These are phyloP conservation scores for Metschnikowia shivogae DNA, from an alignment of 805 yeast genomes.

Conservation along the genomic window DNA sequence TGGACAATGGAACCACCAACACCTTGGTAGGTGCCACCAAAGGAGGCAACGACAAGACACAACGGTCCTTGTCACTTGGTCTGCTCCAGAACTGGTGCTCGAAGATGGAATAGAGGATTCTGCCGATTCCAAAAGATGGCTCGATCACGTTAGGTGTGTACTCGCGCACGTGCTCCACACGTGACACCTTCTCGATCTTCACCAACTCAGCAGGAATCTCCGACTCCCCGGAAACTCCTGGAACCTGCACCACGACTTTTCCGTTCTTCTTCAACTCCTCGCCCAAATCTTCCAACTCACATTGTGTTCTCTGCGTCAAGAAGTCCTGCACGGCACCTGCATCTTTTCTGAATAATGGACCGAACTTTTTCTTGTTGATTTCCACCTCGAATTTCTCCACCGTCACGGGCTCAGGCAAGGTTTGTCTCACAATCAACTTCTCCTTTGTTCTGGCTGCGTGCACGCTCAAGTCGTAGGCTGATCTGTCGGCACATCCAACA, in stretches of 20 bases:
- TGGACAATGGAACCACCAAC: conserved; percentile 87
- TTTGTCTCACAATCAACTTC: conserved; percentile 90
- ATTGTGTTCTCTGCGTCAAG: conserved; percentile 72
- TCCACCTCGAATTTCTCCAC: conserved; percentile 83
- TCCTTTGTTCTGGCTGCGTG: conserved; percentile 94
- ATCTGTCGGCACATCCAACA: conserved; percentile 99
- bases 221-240: conserved; percentile 51
- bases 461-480: conserved; percentile 94
- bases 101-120: conserved; percentile 86
- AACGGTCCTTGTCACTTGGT: conserved; percentile 82
- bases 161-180: conserved; percentile 89
- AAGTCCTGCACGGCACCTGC: conserved; percentile 88
- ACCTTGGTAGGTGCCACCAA: conserved; percentile 97
- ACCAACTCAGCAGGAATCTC: conserved; percentile 74
- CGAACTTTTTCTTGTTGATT: conserved; percentile 91
- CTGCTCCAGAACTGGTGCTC: conserved; percentile 96
- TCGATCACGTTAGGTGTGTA: conserved; percentile 96
- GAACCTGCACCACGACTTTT: conserved; percentile 62
- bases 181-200: conserved; percentile 70
- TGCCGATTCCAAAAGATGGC: conserved; percentile 99
- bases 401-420: conserved; percentile 75
- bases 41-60: conserved; percentile 88
- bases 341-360: conserved; percentile 96
- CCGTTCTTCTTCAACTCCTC: conserved; percentile 60
- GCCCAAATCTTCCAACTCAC: conserved; percentile 74